Evolutionary conservation across 345 rosid species (phyloP).

Genomic region (Sisymbrium irio): DNA sequence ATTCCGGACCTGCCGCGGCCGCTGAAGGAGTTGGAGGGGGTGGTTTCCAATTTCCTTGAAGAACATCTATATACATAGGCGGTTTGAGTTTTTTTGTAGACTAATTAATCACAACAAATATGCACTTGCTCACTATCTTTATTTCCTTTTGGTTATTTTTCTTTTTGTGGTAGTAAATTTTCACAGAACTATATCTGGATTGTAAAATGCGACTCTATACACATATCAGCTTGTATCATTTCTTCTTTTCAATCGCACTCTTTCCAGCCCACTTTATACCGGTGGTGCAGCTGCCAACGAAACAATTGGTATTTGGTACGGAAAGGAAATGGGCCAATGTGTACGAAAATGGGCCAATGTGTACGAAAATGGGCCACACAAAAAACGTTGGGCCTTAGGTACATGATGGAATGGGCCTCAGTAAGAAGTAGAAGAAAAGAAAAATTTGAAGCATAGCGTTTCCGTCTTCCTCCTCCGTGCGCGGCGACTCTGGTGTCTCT

Average conservation of each 20-base stretch:
- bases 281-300: background rate
- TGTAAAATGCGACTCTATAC: background rate
- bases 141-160: background rate
- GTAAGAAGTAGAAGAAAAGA: background rate
- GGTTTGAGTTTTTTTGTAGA: constrained; percentile 21
- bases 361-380: background rate
- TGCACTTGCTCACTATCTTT: background rate
- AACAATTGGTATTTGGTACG: background rate
- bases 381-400: constrained; percentile 8
- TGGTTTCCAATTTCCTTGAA: constrained; percentile 62
- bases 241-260: background rate
- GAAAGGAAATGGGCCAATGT: background rate
- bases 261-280: background rate
- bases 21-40: constrained; percentile 37
- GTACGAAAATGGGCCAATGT: background rate
- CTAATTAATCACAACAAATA: background rate
- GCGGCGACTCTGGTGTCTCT: background rate
- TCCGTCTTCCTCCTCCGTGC: background rate
- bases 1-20: constrained; percentile 17
- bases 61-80: background rate
- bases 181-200: background rate
- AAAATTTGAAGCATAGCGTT: background rate
- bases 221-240: background rate
- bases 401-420: background rate
- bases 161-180: background rate